phyloP scores from a whole-genome alignment of 352 stramenopile species.

The Phytophthora aleatoria region DNA sequence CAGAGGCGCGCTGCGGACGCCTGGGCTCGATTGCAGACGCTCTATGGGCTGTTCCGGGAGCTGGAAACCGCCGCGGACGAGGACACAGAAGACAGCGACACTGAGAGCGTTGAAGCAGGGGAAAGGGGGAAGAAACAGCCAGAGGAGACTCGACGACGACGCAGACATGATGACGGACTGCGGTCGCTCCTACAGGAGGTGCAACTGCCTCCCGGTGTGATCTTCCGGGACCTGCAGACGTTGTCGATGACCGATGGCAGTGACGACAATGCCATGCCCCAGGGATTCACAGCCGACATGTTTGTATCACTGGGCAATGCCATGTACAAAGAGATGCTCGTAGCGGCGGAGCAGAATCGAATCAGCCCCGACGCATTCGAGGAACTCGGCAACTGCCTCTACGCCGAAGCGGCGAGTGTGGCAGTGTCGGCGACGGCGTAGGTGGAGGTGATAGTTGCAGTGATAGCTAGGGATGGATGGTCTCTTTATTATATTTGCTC shows the following conservation, averaged over 20 bases:
- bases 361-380: slow-evolving; percentile 59
- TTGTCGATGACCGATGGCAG: slow-evolving; percentile 35
- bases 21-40: slow-evolving; percentile 57
- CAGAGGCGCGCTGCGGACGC: slow-evolving; percentile 55
- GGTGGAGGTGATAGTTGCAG: neutral
- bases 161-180: slow-evolving; percentile 48
- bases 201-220: slow-evolving; percentile 41
- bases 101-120: slow-evolving; percentile 15
- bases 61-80: slow-evolving; percentile 34
- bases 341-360: slow-evolving; percentile 43
- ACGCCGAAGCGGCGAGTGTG: slow-evolving; percentile 48
- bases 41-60: slow-evolving; percentile 67
- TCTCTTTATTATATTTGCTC: slow-evolving; percentile 30
- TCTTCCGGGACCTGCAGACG: slow-evolving; percentile 58
- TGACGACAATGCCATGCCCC: slow-evolving; percentile 45
- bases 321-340: slow-evolving; percentile 72
- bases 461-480: slow-evolving; percentile 10
- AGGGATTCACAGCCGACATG: slow-evolving; percentile 77
- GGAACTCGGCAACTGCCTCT: slow-evolving; percentile 57
- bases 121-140: neutral
- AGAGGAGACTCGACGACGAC: slow-evolving; percentile 11
- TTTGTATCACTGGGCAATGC: slow-evolving; percentile 71
- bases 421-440: slow-evolving; percentile 52
- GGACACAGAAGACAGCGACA: slow-evolving; percentile 27
- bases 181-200: slow-evolving; percentile 51